A percentile compares a stretch with the other conserved stretches of the same genome.
Evolutionary conservation across 192 early-diverging fungal species (phyloP).

Genomic region (Gaertneriomyces semiglobifer): DNA sequence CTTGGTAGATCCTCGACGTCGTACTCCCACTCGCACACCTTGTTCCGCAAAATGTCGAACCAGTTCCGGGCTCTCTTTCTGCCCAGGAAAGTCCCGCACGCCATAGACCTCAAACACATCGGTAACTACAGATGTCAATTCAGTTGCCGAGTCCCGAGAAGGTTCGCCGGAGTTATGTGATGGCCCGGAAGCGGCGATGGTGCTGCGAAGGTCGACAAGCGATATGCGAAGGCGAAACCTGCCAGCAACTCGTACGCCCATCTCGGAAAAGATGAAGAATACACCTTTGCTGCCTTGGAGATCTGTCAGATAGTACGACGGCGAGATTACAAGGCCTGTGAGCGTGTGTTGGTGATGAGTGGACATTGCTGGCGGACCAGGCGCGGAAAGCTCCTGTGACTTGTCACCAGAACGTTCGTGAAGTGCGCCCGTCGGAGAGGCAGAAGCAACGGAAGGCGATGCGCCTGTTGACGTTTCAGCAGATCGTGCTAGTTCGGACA

Average conservation of each 20-base stretch:
- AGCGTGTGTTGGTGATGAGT: conserved; percentile 15
- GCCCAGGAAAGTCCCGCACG: conserved; percentile 24
- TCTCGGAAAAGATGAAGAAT: conserved; percentile 39
- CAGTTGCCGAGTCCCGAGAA: conserved; percentile 1
- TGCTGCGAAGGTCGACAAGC: background rate
- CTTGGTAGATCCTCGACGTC: background rate
- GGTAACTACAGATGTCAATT: conserved; percentile 10
- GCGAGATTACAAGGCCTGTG: conserved; percentile 18
- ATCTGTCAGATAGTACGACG: conserved; percentile 26
- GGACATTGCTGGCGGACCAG: background rate
- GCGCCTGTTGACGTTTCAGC: background rate
- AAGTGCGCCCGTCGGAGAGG: background rate
- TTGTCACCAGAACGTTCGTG: background rate
- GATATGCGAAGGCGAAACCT: conserved; percentile 28
- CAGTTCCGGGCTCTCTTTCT: conserved; percentile 27
- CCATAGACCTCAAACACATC: conserved; percentile 8
- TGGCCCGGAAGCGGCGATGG: background rate
- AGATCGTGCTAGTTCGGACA: background rate
- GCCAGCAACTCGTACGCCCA: conserved; percentile 32
- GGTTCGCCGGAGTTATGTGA: background rate
- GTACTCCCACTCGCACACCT: conserved; percentile 29
- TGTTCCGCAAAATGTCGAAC: conserved; percentile 32
- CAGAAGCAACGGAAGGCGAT: background rate
- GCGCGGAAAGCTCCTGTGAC: conserved; percentile 1
- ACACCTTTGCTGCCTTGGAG: conserved; percentile 26